A percentile compares a stretch with the other conserved stretches of the same genome.
Conservation (phyloP, 495 filamentous ascomycete species). For the Penicillium dipodomyicola region DNA sequence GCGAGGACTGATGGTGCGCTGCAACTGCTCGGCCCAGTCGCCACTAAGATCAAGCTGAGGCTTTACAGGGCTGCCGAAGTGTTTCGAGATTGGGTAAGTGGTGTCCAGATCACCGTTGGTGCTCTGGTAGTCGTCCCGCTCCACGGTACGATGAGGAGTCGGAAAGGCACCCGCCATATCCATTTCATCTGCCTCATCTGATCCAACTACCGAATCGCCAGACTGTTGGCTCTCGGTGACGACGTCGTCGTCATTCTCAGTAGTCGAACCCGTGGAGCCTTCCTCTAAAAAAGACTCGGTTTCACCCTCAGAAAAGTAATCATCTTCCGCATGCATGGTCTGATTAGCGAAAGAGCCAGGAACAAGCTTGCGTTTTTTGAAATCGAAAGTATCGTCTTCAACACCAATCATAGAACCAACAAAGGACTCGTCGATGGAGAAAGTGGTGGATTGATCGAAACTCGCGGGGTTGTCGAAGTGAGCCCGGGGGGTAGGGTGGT, state of each 20-base stretch:
- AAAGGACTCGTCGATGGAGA: slow-evolving; percentile 52
- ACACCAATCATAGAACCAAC: slow-evolving; percentile 48
- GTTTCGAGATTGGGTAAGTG: slow-evolving; percentile 36
- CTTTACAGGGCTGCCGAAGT: slow-evolving; percentile 58
- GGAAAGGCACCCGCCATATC: slow-evolving; percentile 77
- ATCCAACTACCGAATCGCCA: slow-evolving; percentile 68
- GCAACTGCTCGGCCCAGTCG: slow-evolving; percentile 89
- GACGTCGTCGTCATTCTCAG: slow-evolving; percentile 62
- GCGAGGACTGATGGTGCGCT: slow-evolving; percentile 85
- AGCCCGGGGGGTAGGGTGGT: slow-evolving; percentile 56
- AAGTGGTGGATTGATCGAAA: slow-evolving; percentile 45
- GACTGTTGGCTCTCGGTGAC: slow-evolving; percentile 56
- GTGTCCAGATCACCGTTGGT: slow-evolving; percentile 48
- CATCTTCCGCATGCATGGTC: slow-evolving; percentile 54
- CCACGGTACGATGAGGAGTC: slow-evolving; percentile 62
- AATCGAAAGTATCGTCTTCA: slow-evolving; percentile 81
- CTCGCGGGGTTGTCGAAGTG: slow-evolving; percentile 40
- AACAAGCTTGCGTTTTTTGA: slow-evolving; percentile 66
- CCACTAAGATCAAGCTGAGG: slow-evolving; percentile 54
- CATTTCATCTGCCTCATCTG: slow-evolving; percentile 66
- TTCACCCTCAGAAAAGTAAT: slow-evolving; percentile 36
- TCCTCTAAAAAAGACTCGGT: slow-evolving; percentile 86
- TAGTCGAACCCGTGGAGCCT: slow-evolving; percentile 77
- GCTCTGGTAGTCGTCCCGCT: slow-evolving; percentile 51
- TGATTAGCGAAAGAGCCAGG: slow-evolving; percentile 76